Evolutionary conservation across 345 rosid species (phyloP), one percentile per base, ranked within the genome.

Genomic region (Atalantia buxifolia): DNA sequence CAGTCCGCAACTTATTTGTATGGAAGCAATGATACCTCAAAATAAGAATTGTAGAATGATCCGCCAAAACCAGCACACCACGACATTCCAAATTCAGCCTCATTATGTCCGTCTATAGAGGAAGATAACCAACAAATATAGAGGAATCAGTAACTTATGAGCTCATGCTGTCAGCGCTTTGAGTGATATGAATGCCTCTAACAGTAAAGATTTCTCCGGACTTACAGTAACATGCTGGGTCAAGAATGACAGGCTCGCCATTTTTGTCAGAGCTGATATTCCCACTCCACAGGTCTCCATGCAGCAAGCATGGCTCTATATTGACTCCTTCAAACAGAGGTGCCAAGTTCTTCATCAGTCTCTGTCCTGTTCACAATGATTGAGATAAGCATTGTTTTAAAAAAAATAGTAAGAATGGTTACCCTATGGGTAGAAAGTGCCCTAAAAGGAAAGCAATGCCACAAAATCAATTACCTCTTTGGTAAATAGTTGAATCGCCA

Each of bases 271-370:
- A 90, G 80, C 87, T 83, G 65, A 96, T 88, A 74, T 96, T 96
- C 84, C 97, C 99, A 33, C 99, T 96, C 98, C 98, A 96, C 31
- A 92, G 87, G 84, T 96, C 99, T 80, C 99, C 99, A 84, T 96
- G 99, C 77, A 96, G 86, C 84, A 96, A 86, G 89, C 94, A 93
- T 56, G 97, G 97, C 82, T 92, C 95, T 76, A 90, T 73, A 10
- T 67, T 86, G 21, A 84, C 78, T 53, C 89, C 80, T 76, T 93
- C 95, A 78, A 93, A 93, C 53, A 96, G 91, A 61, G 97, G 83
- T 8, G 86, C 92, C 91, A 92, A 86, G 85, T 89, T 86, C 85
- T 90, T 86, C 83, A 91, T 89, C 77, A 95, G 79, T 83, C 82
- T 89, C 76, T 86, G 84, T 72, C 99, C 99, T 93, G 89, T 79